phyloP scores from a whole-genome alignment of 331 rosid genomes.

The Prunus yedoensis region DNA sequence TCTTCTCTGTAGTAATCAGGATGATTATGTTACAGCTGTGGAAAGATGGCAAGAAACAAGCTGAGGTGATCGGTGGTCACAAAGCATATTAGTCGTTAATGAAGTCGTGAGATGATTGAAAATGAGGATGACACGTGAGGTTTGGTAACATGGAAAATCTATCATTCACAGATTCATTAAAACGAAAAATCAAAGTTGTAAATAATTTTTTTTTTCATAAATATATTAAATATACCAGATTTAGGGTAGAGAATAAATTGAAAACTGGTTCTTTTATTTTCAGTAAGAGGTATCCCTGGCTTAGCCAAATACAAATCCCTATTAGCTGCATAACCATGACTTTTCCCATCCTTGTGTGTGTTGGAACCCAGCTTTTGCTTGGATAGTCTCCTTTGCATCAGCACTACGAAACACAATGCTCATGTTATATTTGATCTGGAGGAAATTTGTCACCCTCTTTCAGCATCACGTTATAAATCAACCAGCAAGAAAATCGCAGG shows the following conservation, averaged over 20 bases:
- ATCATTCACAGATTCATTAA: slow-evolving; percentile 1
- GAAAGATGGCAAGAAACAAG: slow-evolving; percentile 70
- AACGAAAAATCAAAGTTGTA: neutral
- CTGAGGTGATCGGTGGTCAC: slow-evolving; percentile 77
- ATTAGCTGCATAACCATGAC: neutral
- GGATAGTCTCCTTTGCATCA: neutral
- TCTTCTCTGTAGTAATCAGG: slow-evolving; percentile 5
- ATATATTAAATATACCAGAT: neutral
- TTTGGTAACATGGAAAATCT: slow-evolving; percentile 1
- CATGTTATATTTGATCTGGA: neutral
- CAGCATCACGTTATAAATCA: neutral
- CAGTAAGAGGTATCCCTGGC: neutral
- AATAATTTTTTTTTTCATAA: neutral
- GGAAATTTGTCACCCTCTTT: neutral
- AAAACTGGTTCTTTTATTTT: neutral
- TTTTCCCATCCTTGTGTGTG: neutral
- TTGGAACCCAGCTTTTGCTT: neutral
- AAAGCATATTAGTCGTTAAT: slow-evolving; percentile 64
- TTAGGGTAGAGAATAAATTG: neutral
- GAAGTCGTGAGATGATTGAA: slow-evolving; percentile 80
- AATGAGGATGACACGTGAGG: slow-evolving; percentile 35
- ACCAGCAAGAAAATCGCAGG: neutral
- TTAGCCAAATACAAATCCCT: neutral
- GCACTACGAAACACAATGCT: neutral
- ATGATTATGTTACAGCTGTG: slow-evolving; percentile 60